These are phyloP conservation scores for Eucalyptus pauciflora DNA, from an alignment of 345 rosid species.

Conservation along the genomic window DNA sequence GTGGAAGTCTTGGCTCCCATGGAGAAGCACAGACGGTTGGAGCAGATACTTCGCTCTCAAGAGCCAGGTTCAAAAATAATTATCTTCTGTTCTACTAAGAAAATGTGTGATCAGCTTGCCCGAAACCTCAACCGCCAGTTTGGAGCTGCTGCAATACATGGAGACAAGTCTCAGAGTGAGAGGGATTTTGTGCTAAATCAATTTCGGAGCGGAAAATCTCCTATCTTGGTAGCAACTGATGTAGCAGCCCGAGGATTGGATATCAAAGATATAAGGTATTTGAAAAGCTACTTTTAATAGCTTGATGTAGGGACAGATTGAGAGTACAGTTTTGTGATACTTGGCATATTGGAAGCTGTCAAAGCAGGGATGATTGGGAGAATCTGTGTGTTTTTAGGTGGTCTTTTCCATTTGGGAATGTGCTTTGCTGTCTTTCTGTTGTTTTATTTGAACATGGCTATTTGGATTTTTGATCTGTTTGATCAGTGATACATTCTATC, in stretches of 20 bases:
- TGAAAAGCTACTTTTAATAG: not conserved
- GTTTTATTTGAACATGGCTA: not conserved
- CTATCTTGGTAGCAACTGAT: constrained; percentile 84
- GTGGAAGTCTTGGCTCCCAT: constrained; percentile 66
- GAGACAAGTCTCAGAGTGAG: constrained; percentile 85
- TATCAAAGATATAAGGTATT: constrained; percentile 81
- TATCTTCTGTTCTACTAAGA: constrained; percentile 77
- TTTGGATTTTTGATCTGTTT: not conserved
- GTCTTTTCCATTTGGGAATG: not conserved
- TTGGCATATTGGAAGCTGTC: not conserved
- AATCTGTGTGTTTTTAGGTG: not conserved
- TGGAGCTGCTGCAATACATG: constrained; percentile 91
- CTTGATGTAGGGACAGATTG: not conserved
- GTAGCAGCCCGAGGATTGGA: constrained; percentile 93
- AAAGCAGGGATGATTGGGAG: not conserved
- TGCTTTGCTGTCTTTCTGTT: not conserved
- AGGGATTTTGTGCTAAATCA: constrained; percentile 72
- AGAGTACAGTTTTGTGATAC: not conserved
- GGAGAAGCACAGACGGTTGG: constrained; percentile 90
- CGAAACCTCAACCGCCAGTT: constrained; percentile 60
- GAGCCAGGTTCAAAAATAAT: constrained; percentile 80
- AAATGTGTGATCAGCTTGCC: constrained; percentile 86
- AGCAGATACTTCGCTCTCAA: constrained; percentile 82
- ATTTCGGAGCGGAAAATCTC: constrained; percentile 74
- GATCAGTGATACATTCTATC: not conserved